Base-by-base conservation (phyloP, 2,329 filamentous ascomycete species). In the Chaetothyriales sp. region DNA sequence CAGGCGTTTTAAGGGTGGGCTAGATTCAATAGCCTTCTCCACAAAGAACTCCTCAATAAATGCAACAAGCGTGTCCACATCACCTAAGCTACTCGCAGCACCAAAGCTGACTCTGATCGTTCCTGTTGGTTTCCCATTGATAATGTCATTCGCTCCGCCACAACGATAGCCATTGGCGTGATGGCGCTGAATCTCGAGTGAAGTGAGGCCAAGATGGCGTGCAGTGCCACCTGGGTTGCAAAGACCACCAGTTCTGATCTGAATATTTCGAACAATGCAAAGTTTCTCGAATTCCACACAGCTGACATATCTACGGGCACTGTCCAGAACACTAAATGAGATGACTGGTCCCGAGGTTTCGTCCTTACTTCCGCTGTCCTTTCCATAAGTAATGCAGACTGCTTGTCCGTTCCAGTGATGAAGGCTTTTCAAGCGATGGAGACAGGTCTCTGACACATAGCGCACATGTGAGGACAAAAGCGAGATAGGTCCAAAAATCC, bases 171-270 rank as follows among this genome's bases (percentile, higher is more conserved):
- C 92, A 1, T 83, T 79, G 0, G 85, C 87, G 62, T 92, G 95
- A 64, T 95, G 94, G 53, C 77, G 77, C 60, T 76, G 83, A 76
- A 95, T 83, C 63, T 97, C 89, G 78, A 83, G 85, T 0, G 87
- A 81, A 46, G 82, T 77, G 49, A 95, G 74, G 1, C 73, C 72
- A n/a, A 97, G 75, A 18, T 81, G 79, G 1, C 76, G 74, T 13
- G 89, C 84, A 53, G 94, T 78, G 1, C 89, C 89, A 8, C 89
- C 92, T 1, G 92, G 90, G 61, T 95, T 95, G 69, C 92, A 98
- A 1, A 95, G 73, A 0, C 88, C 85, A 4, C 92, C 92, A 0
- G 88, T 95, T 40, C 92, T 80, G 18, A 97, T 70, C 62, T 95
- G 87, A 44, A 97, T 85, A 47, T 80, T 78, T 58, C 84, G 86